phyloP scores from a whole-genome alignment of 208 protist genomes.

The Endotrypanum monterogeii region DNA sequence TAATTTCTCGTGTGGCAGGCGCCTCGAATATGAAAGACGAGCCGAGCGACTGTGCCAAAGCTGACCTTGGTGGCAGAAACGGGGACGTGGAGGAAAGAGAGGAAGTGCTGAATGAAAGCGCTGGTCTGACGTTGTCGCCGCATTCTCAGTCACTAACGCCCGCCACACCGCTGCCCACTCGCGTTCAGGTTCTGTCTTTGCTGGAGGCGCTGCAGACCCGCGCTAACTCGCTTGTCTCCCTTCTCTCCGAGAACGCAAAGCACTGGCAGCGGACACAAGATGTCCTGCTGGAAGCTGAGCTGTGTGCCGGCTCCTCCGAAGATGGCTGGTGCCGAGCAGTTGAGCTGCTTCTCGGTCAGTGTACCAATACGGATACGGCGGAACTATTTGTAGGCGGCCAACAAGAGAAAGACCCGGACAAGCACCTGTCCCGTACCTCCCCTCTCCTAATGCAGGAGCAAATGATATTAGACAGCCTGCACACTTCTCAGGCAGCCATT shows the following conservation, averaged over 20 bases:
- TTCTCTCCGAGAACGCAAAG: constrained; percentile 51
- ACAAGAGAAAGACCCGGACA: neutral
- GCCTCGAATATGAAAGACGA: neutral
- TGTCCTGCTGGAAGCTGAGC: constrained; percentile 15
- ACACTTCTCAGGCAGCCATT: constrained; percentile 6
- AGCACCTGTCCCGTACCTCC: neutral
- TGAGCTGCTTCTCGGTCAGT: constrained; percentile 14
- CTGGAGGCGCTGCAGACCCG: constrained; percentile 35
- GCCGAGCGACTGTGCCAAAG: neutral
- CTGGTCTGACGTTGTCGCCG: neutral
- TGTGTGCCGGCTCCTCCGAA: constrained; percentile 4
- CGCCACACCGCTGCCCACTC: neutral
- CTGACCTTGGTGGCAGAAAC: neutral
- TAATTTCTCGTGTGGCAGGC: neutral
- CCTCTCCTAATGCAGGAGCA: constrained; percentile 25
- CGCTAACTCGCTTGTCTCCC: constrained; percentile 38
- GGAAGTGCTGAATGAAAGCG: neutral
- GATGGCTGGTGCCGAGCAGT: constrained; percentile 19
- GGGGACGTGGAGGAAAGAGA: neutral
- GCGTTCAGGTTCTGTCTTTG: constrained; percentile 17
- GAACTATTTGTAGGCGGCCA: neutral
- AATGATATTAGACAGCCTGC: constrained; percentile 16
- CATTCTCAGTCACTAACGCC: neutral
- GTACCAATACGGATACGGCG: neutral
- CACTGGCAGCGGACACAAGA: constrained; percentile 55